Percentiles rank a stretch among this genome's conserved stretches.
These are phyloP conservation scores for Boletellus emodensis DNA, from an alignment of 768 basidiomycete genomes.

Conservation along the genomic window DNA sequence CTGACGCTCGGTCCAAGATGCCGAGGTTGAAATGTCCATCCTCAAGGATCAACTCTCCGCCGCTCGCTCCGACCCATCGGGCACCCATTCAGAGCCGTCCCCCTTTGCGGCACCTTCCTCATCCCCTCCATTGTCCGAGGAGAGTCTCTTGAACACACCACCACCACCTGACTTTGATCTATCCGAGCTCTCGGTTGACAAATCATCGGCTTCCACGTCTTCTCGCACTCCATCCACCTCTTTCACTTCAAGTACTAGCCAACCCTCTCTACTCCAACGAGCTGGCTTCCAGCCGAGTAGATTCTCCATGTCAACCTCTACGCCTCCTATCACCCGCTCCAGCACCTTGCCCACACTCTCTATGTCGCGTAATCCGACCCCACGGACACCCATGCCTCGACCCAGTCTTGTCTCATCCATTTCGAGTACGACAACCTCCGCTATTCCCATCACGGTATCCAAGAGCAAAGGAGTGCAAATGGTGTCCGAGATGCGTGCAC, in stretches of 20 bases:
- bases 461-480: constrained; percentile 85
- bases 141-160: constrained; percentile 55
- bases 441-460: constrained; percentile 43
- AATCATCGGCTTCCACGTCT: constrained; percentile 36
- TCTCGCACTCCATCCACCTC: constrained; percentile 30
- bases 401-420: constrained; percentile 38
- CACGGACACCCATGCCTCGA: constrained; percentile 43
- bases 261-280: constrained; percentile 48
- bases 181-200: constrained; percentile 49
- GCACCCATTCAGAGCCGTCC: constrained; percentile 24
- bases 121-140: constrained; percentile 39
- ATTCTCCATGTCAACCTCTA: constrained; percentile 37
- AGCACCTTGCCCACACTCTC: constrained; percentile 52
- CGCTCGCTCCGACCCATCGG: constrained; percentile 31
- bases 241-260: constrained; percentile 35
- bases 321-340: constrained; percentile 55
- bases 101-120: constrained; percentile 30
- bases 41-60: constrained; percentile 68
- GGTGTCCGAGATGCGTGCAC: constrained; percentile 88
- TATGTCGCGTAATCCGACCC: constrained; percentile 40
- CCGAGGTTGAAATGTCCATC: constrained; percentile 79
- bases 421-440: constrained; percentile 31
- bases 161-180: constrained; percentile 60
- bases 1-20: constrained; percentile 49
- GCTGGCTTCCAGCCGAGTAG: constrained; percentile 46